Evolutionary conservation across 441 rosid genomes (phyloP), one percentile per base, ranked within the genome.

Genomic region (Lepidium campestre): DNA sequence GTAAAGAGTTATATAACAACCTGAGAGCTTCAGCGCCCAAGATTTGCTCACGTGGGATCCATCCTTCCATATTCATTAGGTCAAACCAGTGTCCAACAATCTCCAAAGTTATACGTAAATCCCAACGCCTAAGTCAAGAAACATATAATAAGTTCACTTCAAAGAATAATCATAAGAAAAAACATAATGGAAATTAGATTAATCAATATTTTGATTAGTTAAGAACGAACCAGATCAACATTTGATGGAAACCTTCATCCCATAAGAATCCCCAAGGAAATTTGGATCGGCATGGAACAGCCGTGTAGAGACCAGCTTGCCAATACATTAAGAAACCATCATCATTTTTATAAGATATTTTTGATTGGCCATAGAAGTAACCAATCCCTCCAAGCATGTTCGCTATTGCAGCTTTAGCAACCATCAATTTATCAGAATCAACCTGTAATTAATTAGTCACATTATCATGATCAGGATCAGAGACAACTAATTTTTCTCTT

Each of bases 161-260:
- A 5, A 32, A 35, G 34, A 49, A 55, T 3, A 18, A 46, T 31
- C 3, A 23, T 15, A 47, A 14, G n/a, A n/a, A n/a, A n/a, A n/a
- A n/a, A n/a, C n/a, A n/a, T n/a, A 62, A 37, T n/a, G 40, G 19
- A 12, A n/a, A 14, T n/a, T 40, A n/a, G 10, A 57, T 67, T 11
- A 59, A 52, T 14, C 1, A 35, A 41, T 47, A 29, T 13, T 22
- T 13, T 57, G 45, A 66, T 25, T 13, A 20, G 39, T 41, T 36
- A 53, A 34, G 64, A 27, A 81, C 96, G 15, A 59, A 92, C 98
- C 97, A 80, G 79, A 95, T 85, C 76, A 92, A 70, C 68, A 95
- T 39, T 70, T 92, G 99, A 84, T 90, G 98, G 73, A 92, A 95
- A 63, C 98, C 99, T 95, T 95, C 99, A 78, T 95, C 99, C 98